Evolutionary conservation across 2,329 filamentous ascomycete genomes (phyloP).

Genomic region (Sporothrix brasiliensis): DNA sequence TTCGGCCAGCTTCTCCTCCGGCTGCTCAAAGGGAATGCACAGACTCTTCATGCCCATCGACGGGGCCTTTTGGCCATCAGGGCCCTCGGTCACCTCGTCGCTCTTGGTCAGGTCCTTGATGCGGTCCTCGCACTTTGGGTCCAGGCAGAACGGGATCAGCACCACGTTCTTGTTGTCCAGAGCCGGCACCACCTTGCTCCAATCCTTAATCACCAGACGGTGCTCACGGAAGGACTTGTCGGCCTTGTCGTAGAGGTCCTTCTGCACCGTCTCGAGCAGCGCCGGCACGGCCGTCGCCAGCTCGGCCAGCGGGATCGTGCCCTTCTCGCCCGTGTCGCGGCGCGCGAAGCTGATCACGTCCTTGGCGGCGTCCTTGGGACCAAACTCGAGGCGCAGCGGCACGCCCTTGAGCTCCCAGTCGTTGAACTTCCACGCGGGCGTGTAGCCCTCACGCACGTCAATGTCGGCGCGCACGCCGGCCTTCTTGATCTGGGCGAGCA

Average conservation of each 20-base stretch:
- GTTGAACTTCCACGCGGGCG: slow-evolving; percentile 97
- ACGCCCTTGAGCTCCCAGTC: slow-evolving; percentile 98
- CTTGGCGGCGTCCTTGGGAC: slow-evolving; percentile 88
- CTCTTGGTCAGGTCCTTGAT: slow-evolving; percentile 91
- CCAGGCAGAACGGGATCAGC: slow-evolving; percentile 86
- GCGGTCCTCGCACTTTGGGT: slow-evolving; percentile 81
- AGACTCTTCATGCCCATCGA: slow-evolving; percentile 69
- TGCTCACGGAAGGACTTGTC: slow-evolving; percentile 78
- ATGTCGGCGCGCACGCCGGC: slow-evolving; percentile 76
- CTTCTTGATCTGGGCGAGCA: slow-evolving; percentile 69
- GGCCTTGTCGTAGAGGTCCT: slow-evolving; percentile 76
- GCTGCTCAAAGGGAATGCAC: slow-evolving; percentile 81
- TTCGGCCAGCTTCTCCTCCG: slow-evolving; percentile 72
- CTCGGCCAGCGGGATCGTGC: slow-evolving; percentile 73
- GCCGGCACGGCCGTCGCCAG: slow-evolving; percentile 73
- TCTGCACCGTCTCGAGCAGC: slow-evolving; percentile 87
- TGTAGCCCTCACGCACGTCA: slow-evolving; percentile 87
- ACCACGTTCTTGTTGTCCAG: slow-evolving; percentile 92
- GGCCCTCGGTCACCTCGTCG: slow-evolving; percentile 57
- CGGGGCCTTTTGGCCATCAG: slow-evolving; percentile 58
- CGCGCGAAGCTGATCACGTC: slow-evolving; percentile 82
- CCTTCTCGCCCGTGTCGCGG: slow-evolving; percentile 84
- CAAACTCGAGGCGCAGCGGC: slow-evolving; percentile 91
- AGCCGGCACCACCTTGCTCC: slow-evolving; percentile 88
- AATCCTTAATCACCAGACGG: slow-evolving; percentile 78